Evolutionary conservation across 257 asterid genomes (phyloP).

Genomic region (Nicotiana paniculata): DNA sequence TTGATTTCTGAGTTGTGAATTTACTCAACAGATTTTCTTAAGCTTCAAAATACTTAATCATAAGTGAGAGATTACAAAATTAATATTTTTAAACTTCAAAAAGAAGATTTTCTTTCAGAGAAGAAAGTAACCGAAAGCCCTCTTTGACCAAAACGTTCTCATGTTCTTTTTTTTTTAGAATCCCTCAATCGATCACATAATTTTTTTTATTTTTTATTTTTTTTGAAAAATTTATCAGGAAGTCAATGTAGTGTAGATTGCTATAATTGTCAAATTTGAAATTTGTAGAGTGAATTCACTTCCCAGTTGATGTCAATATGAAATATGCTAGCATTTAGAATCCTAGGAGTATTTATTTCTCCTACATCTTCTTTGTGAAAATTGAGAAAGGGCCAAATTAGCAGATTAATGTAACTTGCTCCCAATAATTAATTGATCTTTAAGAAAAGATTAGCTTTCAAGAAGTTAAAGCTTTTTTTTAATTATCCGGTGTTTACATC

Average conservation of each 20-base stretch:
- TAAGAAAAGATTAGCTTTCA: too few species aligned
- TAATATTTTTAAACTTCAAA: neutral
- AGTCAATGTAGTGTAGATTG: neutral
- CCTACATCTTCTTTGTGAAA: neutral
- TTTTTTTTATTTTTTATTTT: too few species aligned
- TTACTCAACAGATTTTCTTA: conserved; percentile 1
- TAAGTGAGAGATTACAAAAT: neutral
- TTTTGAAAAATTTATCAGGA: neutral
- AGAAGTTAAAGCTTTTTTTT: too few species aligned
- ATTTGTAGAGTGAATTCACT: neutral
- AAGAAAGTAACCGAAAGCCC: neutral
- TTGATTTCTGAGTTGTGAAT: neutral
- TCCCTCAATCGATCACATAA: neutral
- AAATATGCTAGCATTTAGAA: neutral
- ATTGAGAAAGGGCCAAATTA: neutral
- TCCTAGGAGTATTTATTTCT: neutral
- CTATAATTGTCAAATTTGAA: neutral
- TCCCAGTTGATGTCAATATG: neutral
- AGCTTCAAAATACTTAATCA: neutral
- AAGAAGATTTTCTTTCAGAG: neutral
- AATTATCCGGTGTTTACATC: too few species aligned
- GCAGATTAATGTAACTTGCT: conserved; percentile 18
- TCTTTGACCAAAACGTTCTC: neutral
- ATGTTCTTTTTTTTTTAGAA: neutral
- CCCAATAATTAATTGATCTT: neutral